Base-by-base conservation (phyloP, 331 rosid genomes). In the Pyrus hybrid region DNA sequence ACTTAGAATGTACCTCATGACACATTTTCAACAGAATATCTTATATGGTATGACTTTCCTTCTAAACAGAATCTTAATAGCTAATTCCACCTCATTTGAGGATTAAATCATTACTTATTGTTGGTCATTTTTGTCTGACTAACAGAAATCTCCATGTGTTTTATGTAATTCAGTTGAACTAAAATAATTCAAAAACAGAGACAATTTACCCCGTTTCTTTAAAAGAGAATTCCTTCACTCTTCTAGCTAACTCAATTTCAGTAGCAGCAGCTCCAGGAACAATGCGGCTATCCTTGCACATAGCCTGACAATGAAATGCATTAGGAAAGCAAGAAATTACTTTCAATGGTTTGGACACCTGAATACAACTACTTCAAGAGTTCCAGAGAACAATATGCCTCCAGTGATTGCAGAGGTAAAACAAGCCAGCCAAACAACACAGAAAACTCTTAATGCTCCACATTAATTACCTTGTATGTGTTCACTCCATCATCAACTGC, bases 221-320 rank as follows among this genome's bases (percentile, higher is more conserved):
- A 80, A 82, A 91, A 76, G 95, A 90, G 67, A 91, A 91, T 22
- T 93, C 99, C 83, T 90, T 91, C 71, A 93, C 88, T 76, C 93
- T 85, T 80, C 74, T 87, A 67, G 96, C 98, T 70, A 91, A 77
- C 87, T 93, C 98, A 73, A 93, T 93, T 87, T 93, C 98, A 33
- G 98, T 91, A 71, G 98, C 98, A 4, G 98, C 93, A 68, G 96
- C 99, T 61, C 97, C 99, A 62, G 99, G 96, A 75, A 94, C 93
- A 53, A 67, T 81, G n/a, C 99, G 93, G 81, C 99, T 94, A 75
- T 94, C 96, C 85, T 87, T 87, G 73, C 97, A 92, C 97, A 92
- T 92, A 53, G 97, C 97, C 98, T 92, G 77, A 79, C 28, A 75
- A 77, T 20, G 63, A 84, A 61, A 80, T 71, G 68, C 54, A 70